These are phyloP conservation scores for Colletotrichum endophyticum DNA, from an alignment of 2,329 filamentous ascomycete species.

Conservation along the genomic window DNA sequence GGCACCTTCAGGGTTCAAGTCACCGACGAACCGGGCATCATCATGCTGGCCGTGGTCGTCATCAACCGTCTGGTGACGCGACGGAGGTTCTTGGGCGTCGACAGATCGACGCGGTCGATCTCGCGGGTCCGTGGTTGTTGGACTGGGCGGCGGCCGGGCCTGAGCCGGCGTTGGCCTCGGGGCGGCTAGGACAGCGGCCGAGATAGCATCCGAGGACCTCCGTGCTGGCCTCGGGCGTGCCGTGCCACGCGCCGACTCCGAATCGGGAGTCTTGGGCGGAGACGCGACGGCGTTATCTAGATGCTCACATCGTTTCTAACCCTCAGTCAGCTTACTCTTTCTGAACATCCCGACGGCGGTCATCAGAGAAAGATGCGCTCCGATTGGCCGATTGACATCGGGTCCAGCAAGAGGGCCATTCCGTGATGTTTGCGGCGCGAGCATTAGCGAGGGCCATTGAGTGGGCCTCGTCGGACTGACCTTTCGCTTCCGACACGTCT, in stretches of 20 bases:
- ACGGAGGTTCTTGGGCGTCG: background rate
- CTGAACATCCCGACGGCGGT: background rate
- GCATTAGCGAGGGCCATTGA: background rate
- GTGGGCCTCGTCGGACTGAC: background rate
- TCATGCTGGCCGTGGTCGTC: constrained; percentile 16
- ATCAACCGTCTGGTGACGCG: background rate
- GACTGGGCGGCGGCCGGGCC: background rate
- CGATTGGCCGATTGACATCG: background rate
- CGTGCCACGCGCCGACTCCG: background rate
- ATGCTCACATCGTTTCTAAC: constrained; percentile 22
- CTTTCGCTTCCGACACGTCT: constrained; percentile 20
- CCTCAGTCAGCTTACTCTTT: background rate
- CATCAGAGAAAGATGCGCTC: background rate
- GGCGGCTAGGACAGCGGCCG: background rate
- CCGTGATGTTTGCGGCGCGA: background rate
- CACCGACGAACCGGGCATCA: constrained; percentile 24
- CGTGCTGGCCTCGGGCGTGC: background rate
- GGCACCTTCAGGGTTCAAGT: constrained; percentile 26
- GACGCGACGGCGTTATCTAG: background rate
- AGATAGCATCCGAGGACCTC: background rate
- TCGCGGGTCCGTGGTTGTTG: background rate
- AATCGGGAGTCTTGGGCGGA: background rate
- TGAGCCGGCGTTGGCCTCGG: background rate
- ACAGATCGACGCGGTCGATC: background rate
- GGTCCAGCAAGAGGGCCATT: background rate